A percentile compares a stretch with the other conserved stretches of the same genome.
Evolutionary conservation across 78 protist species (phyloP).

Genomic region (Dictyostelium citrinum): DNA sequence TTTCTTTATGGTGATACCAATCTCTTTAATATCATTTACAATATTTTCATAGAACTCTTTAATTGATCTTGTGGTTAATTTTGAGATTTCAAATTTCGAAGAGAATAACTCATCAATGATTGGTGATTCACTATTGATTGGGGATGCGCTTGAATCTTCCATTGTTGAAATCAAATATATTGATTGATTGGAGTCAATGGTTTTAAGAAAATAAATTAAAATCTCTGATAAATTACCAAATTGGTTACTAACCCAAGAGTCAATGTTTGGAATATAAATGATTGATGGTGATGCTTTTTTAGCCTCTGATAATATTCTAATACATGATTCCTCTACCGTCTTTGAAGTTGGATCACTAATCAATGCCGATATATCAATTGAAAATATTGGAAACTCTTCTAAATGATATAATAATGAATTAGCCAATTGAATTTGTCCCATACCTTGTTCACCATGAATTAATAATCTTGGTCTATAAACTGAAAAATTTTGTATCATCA

Average conservation of each 20-base stretch:
- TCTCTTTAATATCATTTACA: constrained; percentile 8
- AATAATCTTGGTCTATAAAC: constrained; percentile 66
- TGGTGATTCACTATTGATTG: not conserved
- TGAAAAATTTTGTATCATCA: constrained; percentile 9
- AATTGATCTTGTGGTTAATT: not conserved
- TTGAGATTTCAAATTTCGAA: not conserved
- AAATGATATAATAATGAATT: constrained; percentile 34
- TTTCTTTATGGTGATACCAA: not conserved
- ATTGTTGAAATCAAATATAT: constrained; percentile 46
- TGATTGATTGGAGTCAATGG: constrained; percentile 35
- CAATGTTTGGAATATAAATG: constrained; percentile 58
- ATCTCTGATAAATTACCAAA: constrained; percentile 36
- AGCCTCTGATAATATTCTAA: constrained; percentile 52
- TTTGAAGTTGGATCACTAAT: constrained; percentile 47
- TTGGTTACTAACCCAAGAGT: constrained; percentile 18
- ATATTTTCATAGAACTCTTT: not conserved
- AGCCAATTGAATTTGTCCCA: constrained; percentile 70
- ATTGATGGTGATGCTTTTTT: constrained; percentile 46
- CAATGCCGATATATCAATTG: constrained; percentile 45
- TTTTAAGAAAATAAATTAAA: not conserved
- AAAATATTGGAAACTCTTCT: constrained; percentile 54
- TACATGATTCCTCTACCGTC: constrained; percentile 66
- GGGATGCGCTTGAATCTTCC: not conserved
- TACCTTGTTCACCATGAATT: constrained; percentile 47
- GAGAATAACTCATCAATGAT: not conserved